Conservation (phyloP, 495 filamentous ascomycete species). For the Penicillium desertorum region DNA sequence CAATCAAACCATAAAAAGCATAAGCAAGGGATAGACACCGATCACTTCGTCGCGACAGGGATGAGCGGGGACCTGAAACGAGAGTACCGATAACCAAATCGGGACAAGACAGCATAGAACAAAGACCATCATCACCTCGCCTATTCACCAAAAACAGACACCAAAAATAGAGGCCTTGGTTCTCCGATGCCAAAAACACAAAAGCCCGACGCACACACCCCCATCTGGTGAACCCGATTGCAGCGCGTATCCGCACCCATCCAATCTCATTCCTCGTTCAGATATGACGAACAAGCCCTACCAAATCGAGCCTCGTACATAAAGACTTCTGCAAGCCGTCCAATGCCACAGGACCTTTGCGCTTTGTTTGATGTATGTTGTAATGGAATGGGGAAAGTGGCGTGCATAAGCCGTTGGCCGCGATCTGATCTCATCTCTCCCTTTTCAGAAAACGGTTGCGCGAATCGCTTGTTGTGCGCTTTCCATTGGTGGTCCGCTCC, state of each 20-base stretch:
- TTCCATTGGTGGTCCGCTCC: neutral
- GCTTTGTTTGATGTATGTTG: neutral
- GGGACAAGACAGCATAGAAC: neutral
- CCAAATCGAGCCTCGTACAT: neutral
- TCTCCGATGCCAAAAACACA: neutral
- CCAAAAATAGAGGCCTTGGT: neutral
- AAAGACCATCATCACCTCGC: neutral
- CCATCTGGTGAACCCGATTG: neutral
- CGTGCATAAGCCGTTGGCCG: conserved; percentile 12
- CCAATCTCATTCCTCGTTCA: neutral
- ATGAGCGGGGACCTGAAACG: neutral
- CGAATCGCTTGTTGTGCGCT: neutral
- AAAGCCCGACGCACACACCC: neutral
- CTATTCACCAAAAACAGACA: neutral
- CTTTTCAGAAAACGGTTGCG: neutral
- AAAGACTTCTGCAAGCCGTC: neutral
- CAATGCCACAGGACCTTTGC: neutral
- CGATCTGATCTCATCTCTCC: conserved; percentile 3
- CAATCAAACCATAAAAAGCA: conserved; percentile 8
- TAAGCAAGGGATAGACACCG: conserved; percentile 20
- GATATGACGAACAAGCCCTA: neutral
- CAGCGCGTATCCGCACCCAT: neutral
- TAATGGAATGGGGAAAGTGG: neutral
- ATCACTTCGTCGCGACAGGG: neutral
- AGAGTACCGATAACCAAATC: neutral